A percentile compares a stretch with the other conserved stretches of the same genome.
Conservation (phyloP, 257 asterid genomes). For the Gentiana macrophylla region DNA sequence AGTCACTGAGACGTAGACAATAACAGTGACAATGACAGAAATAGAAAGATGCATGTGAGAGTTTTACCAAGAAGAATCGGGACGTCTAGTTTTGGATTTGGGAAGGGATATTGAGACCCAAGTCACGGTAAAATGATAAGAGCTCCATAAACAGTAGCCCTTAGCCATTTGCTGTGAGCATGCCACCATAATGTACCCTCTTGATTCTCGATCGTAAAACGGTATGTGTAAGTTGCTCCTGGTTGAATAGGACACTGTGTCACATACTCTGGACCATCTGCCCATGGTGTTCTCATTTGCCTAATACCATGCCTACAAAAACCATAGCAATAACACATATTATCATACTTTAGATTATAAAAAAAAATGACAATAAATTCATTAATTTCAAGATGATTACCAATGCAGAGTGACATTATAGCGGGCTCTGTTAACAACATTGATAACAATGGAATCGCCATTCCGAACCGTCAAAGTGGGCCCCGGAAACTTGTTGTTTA, state of each 20-base stretch:
- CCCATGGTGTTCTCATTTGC: constrained; percentile 22
- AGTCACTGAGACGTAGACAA: neutral
- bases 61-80: constrained; percentile 53
- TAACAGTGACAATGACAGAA: too few relatives aligned
- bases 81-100: constrained; percentile 42
- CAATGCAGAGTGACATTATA: constrained; percentile 58
- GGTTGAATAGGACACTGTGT: constrained; percentile 30
- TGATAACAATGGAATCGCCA: constrained; percentile 52
- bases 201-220: constrained; percentile 19
- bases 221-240: constrained; percentile 18
- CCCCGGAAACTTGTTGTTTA: constrained; percentile 58
- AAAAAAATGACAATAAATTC: neutral
- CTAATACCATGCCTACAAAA: constrained; percentile 21
- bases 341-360: too few relatives aligned
- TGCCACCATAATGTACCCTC: constrained; percentile 33
- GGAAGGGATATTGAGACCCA: constrained; percentile 38
- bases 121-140: constrained; percentile 41
- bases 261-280: constrained; percentile 24
- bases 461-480: constrained; percentile 46
- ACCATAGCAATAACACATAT: neutral
- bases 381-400: constrained; percentile 13
- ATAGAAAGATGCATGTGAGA: neutral
- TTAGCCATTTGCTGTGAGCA: constrained; percentile 28
- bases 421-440: constrained; percentile 38
- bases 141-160: constrained; percentile 45